phyloP scores from a whole-genome alignment of 371 early-diverging fungal genomes.

The Mucor sp. region DNA sequence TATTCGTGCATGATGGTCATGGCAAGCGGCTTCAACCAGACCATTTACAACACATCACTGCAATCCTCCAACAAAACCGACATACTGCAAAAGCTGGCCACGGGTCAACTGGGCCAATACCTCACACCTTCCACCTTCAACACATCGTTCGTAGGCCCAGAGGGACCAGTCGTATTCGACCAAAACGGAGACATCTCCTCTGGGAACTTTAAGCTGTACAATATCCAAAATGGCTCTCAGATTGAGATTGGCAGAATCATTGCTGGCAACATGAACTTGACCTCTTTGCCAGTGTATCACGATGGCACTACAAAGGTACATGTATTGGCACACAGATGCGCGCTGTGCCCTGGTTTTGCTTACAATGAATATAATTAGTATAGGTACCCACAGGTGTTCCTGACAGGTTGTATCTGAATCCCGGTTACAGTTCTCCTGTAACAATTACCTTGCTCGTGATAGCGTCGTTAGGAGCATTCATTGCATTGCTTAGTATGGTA shows the following conservation, averaged over 20 bases:
- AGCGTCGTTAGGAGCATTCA: constrained; percentile 41
- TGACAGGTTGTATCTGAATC: constrained; percentile 31
- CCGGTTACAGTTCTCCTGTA: constrained; percentile 44
- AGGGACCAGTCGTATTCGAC: constrained; percentile 60
- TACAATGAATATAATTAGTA: constrained; percentile 7
- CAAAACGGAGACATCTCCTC: constrained; percentile 54
- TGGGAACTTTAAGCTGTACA: constrained; percentile 53
- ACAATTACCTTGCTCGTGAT: constrained; percentile 45
- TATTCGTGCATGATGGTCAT: constrained; percentile 61
- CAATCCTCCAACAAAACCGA: constrained; percentile 17
- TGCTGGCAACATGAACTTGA: constrained; percentile 49
- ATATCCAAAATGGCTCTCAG: constrained; percentile 51
- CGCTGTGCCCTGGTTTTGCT: background rate
- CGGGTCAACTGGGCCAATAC: constrained; percentile 35
- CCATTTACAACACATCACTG: constrained; percentile 29
- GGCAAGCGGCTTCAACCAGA: constrained; percentile 51
- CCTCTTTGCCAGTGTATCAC: constrained; percentile 54
- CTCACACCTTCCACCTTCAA: constrained; percentile 45
- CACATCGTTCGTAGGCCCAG: constrained; percentile 55
- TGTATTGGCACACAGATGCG: background rate
- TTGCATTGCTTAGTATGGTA: constrained; percentile 34
- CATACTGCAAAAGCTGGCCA: constrained; percentile 23
- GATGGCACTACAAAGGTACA: constrained; percentile 45
- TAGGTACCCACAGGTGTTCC: constrained; percentile 41
- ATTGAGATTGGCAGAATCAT: constrained; percentile 50